Percentiles rank a stretch among this genome's conserved stretches.
Conservation (phyloP, 75 land plant genomes). For the Selaginella moellendorffii region DNA sequence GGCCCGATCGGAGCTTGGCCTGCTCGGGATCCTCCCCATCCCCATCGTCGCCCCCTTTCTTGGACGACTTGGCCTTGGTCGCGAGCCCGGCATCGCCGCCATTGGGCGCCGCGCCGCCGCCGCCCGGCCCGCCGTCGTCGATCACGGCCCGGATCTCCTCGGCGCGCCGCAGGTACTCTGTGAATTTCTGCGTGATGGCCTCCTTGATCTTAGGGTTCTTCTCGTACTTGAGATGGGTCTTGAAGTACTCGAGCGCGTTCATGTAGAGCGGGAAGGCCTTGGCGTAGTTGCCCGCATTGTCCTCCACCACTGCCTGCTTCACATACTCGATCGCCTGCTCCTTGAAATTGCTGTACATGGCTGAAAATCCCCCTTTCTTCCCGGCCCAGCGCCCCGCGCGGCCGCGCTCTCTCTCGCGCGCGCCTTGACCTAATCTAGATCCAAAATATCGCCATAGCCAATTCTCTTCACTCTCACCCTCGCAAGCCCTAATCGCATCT, state of each 20-base stretch:
- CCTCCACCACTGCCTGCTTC: constrained; percentile 87
- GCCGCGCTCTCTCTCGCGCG: neutral
- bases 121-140: constrained; percentile 53
- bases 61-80: constrained; percentile 52
- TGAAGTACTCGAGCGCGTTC: constrained; percentile 97
- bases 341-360: constrained; percentile 98
- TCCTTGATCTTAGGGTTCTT: constrained; percentile 98
- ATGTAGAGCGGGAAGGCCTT: constrained; percentile 96
- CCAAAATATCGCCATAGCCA: neutral
- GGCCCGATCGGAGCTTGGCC: constrained; percentile 73
- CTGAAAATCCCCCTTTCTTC: neutral
- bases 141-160: constrained; percentile 96
- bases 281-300: constrained; percentile 92
- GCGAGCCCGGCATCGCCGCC: constrained; percentile 87
- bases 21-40: constrained; percentile 90
- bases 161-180: constrained; percentile 89
- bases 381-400: neutral
- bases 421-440: neutral
- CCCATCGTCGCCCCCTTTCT: constrained; percentile 71
- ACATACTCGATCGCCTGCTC: constrained; percentile 99
- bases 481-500: too few relatives aligned
- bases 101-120: constrained; percentile 68
- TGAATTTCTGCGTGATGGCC: constrained; percentile 96
- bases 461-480: neutral
- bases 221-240: constrained; percentile 95